These are phyloP conservation scores for Teunomyces kruisii DNA, from an alignment of 805 yeast genomes.

Conservation along the genomic window DNA sequence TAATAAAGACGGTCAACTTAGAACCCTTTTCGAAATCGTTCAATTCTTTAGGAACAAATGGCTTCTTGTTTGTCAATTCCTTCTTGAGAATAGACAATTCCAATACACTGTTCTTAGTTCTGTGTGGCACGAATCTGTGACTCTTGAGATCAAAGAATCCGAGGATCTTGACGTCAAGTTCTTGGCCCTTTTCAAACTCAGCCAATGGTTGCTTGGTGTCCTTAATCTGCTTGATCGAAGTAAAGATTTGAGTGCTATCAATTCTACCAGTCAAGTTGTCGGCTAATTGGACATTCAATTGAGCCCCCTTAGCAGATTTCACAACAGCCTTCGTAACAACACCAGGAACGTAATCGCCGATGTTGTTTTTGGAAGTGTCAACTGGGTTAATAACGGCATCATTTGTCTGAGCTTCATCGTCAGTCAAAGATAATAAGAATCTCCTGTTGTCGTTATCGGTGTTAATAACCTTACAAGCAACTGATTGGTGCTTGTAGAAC, in stretches of 20 bases:
- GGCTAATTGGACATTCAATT: constrained; percentile 72
- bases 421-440: constrained; percentile 64
- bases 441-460: constrained; percentile 69
- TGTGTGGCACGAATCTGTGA: constrained; percentile 64
- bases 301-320: constrained; percentile 65
- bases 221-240: constrained; percentile 50
- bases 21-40: constrained; percentile 50
- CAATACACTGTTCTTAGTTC: constrained; percentile 56
- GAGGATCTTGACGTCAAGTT: constrained; percentile 61
- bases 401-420: constrained; percentile 22
- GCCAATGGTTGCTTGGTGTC: constrained; percentile 60
- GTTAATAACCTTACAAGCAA: constrained; percentile 63
- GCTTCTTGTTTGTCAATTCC: constrained; percentile 29
- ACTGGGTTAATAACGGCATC: constrained; percentile 54
- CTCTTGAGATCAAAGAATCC: constrained; percentile 75
- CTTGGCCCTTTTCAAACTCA: constrained; percentile 57
- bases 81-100: constrained; percentile 62
- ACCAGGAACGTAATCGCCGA: constrained; percentile 61
- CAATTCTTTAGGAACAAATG: constrained; percentile 31
- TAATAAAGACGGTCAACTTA: constrained; percentile 59
- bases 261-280: constrained; percentile 79
- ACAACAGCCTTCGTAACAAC: constrained; percentile 58
- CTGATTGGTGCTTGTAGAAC: constrained; percentile 68
- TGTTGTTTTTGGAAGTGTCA: constrained; percentile 48
- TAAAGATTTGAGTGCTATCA: constrained; percentile 71